Conservation (phyloP, 2,329 filamentous ascomycete genomes). For the Exophiala bonariae region DNA sequence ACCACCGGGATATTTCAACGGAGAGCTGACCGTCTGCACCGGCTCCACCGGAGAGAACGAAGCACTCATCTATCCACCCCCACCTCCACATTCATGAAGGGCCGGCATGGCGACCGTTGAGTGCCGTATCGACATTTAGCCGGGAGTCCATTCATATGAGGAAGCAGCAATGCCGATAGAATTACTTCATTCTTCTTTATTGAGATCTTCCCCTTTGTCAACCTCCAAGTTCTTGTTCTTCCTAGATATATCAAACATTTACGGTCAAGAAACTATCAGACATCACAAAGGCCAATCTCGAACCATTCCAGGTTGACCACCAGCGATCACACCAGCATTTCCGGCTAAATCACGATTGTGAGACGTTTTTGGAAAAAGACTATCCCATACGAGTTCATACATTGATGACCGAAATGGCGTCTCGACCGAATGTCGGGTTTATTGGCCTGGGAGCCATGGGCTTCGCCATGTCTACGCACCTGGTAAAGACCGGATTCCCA, state of each 20-base stretch:
- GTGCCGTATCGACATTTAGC: slow-evolving; percentile 12
- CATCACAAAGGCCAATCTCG: no score
- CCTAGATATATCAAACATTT: no score
- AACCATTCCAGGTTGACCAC: no score
- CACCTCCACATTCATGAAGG: neutral
- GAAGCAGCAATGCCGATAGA: slow-evolving; percentile 2
- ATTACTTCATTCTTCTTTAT: neutral
- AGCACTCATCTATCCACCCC: neutral
- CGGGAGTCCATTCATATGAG: neutral
- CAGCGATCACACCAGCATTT: no score
- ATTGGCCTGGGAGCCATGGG: slow-evolving; percentile 80
- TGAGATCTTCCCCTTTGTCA: neutral
- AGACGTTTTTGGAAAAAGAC: no score
- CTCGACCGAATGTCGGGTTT: slow-evolving; percentile 59
- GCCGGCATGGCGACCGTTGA: slow-evolving; percentile 8
- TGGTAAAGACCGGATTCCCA: slow-evolving; percentile 65
- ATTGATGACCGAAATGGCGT: slow-evolving; percentile 29
- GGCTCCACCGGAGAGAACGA: no score
- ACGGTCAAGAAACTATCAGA: no score
- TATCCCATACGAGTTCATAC: no score
- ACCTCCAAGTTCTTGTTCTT: no score
- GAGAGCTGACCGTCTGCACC: neutral
- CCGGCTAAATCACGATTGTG: no score
- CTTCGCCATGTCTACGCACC: slow-evolving; percentile 76
- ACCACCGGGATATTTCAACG: no score